Percentiles rank a stretch among this genome's conserved stretches.
phyloP scores from a whole-genome alignment of 768 basidiomycete species.

The Suillus luteus region DNA sequence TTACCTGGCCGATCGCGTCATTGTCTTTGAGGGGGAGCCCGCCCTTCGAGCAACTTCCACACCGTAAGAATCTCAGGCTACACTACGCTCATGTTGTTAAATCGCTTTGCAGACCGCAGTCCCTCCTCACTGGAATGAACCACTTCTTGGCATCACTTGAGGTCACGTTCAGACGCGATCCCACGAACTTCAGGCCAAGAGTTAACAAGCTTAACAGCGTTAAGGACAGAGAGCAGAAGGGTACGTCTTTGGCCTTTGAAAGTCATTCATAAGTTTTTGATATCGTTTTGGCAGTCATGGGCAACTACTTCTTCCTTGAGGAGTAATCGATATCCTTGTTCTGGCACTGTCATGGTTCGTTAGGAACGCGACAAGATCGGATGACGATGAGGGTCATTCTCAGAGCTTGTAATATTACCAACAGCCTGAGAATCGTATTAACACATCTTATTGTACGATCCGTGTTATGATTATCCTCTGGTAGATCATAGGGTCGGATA shows the following conservation, averaged over 20 bases:
- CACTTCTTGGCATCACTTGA: conserved; percentile 93
- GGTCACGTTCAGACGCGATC: conserved; percentile 98
- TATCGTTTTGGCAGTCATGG: conserved; percentile 50
- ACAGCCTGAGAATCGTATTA: not conserved
- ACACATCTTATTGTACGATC: not conserved
- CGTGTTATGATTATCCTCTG: not conserved
- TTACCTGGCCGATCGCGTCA: conserved; percentile 96
- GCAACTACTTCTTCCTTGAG: conserved; percentile 93
- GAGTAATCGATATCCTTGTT: conserved; percentile 44
- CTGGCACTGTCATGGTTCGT: not conserved
- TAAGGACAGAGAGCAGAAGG: conserved; percentile 87
- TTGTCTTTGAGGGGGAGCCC: conserved; percentile 88
- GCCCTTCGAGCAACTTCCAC: conserved; percentile 88
- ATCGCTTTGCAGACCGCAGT: conserved; percentile 70
- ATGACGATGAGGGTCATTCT: not conserved
- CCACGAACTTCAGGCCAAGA: conserved; percentile 88
- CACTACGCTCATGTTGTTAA: conserved; percentile 9
- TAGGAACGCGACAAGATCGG: not conserved
- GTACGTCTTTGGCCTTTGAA: conserved; percentile 40
- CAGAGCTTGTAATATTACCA: not conserved
- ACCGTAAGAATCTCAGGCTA: conserved; percentile 55
- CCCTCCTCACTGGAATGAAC: conserved; percentile 96
- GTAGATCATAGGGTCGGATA: not conserved
- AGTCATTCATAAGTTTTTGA: conserved; percentile 12
- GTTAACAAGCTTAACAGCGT: conserved; percentile 85